A percentile compares a stretch with the other conserved stretches of the same genome.
These are phyloP conservation scores for Rhodotorula babjevae DNA, from an alignment of 768 basidiomycete genomes.

Conservation along the genomic window DNA sequence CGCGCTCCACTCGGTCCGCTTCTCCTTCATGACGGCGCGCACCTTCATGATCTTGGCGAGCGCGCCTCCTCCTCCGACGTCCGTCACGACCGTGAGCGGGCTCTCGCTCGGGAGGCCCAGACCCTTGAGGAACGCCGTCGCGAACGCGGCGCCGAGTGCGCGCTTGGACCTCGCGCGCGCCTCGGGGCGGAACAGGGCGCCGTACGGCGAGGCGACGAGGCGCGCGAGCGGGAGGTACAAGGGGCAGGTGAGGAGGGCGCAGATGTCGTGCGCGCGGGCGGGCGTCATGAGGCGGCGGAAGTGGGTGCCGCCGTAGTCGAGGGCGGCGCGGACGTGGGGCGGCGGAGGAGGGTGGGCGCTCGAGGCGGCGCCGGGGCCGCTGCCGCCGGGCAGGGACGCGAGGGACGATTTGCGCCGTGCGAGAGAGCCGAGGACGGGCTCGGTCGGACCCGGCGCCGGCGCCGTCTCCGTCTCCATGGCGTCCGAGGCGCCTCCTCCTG, in stretches of 20 bases:
- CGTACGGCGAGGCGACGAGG: slow-evolving; percentile 67
- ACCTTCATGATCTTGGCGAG: slow-evolving; percentile 90
- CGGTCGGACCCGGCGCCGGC: no score
- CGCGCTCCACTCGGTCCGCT: slow-evolving; percentile 87
- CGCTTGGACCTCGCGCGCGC: not conserved
- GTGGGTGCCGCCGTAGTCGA: slow-evolving; percentile 68
- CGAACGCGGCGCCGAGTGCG: slow-evolving; percentile 68
- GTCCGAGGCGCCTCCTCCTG: no score
- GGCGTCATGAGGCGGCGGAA: slow-evolving; percentile 47
- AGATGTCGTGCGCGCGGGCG: slow-evolving; percentile 62
- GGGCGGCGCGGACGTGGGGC: slow-evolving; percentile 49
- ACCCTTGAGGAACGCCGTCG: slow-evolving; percentile 79
- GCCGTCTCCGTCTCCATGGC: slow-evolving; percentile 14
- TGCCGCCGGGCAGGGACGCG: not conserved
- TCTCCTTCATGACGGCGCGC: slow-evolving; percentile 83
- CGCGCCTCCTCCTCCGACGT: slow-evolving; percentile 88
- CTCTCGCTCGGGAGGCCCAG: slow-evolving; percentile 84
- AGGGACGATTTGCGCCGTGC: not conserved
- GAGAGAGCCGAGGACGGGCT: not conserved
- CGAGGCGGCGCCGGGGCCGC: not conserved
- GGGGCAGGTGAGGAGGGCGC: slow-evolving; percentile 64
- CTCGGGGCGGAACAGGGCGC: slow-evolving; percentile 53
- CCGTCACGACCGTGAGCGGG: slow-evolving; percentile 80
- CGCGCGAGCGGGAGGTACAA: slow-evolving; percentile 65
- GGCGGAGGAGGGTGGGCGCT: not conserved